phyloP scores from a whole-genome alignment of 169 alveolate species.

The Plasmodium chabaudi region DNA sequence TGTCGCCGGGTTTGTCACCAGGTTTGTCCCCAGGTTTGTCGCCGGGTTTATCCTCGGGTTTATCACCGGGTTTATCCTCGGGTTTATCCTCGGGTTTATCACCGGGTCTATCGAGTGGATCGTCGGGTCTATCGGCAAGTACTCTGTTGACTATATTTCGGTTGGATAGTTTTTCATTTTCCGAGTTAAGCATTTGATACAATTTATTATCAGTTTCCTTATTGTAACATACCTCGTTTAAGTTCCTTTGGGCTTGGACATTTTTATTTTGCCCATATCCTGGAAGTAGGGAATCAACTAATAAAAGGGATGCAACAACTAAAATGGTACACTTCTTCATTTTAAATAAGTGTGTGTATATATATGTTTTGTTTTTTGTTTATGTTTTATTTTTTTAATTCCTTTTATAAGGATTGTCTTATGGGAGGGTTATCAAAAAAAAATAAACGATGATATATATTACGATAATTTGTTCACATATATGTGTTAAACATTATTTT shows the following conservation, averaged over 20 bases:
- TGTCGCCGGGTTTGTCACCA: too few relatives aligned
- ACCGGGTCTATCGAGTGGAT: too few relatives aligned
- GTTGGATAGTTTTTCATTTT: too few relatives aligned
- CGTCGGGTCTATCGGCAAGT: conserved; percentile 23
- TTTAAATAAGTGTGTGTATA: conserved; percentile 9
- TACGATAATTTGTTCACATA: too few relatives aligned
- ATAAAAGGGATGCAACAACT: conserved; percentile 35
- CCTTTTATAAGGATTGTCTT: neutral
- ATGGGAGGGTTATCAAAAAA: too few relatives aligned
- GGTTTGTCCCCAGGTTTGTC: too few relatives aligned
- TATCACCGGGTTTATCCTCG: too few relatives aligned
- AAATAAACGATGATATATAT: too few relatives aligned
- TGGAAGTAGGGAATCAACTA: conserved; percentile 22
- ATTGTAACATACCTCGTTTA: conserved; percentile 37
- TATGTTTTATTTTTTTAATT: neutral
- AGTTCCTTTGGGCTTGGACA: conserved; percentile 1
- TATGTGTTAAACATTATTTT: too few relatives aligned
- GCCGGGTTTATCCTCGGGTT: too few relatives aligned
- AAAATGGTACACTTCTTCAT: conserved; percentile 45
- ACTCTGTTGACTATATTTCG: conserved; percentile 6
- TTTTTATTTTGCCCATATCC: conserved; percentile 17
- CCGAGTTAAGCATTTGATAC: too few relatives aligned
- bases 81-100: too few relatives aligned
- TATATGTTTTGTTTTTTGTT: neutral
- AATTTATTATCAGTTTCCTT: neutral